Conservation (phyloP, 805 yeast genomes). For the Zygosaccharomyces kombuchaensis region DNA sequence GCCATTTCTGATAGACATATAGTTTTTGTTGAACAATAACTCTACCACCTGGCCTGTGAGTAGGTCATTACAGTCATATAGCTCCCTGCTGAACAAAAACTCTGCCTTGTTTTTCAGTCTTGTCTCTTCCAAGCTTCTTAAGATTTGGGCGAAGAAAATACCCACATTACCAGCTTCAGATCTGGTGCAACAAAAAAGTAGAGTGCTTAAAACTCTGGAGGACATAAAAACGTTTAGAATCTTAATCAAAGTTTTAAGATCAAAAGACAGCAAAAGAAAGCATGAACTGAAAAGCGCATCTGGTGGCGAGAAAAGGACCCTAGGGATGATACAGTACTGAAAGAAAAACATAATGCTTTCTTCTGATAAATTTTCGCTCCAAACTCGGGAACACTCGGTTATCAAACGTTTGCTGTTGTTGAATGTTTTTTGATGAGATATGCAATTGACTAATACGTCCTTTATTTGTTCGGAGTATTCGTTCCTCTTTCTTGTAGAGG, state of each 20-base stretch:
- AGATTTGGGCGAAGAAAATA: constrained; percentile 56
- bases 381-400: constrained; percentile 7
- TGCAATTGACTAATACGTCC: constrained; percentile 18
- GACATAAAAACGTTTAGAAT: constrained; percentile 47
- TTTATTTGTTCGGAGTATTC: constrained; percentile 15
- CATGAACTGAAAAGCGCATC: constrained; percentile 71
- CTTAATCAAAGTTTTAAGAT: constrained; percentile 38
- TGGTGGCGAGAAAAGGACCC: constrained; percentile 71
- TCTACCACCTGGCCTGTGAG: constrained; percentile 37
- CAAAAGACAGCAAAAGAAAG: constrained; percentile 53
- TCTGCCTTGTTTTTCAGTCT: constrained; percentile 37
- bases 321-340: constrained; percentile 66
- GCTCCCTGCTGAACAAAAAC: constrained; percentile 34
- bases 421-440: constrained; percentile 22
- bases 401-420: constrained; percentile 12
- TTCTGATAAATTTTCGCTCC: constrained; percentile 17
- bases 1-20: constrained; percentile 75
- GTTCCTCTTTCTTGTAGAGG: constrained; percentile 19
- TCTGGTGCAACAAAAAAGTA: constrained; percentile 66
- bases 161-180: constrained; percentile 81
- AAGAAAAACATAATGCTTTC: constrained; percentile 40
- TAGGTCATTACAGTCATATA: constrained; percentile 52
- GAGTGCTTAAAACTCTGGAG: constrained; percentile 46
- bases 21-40: constrained; percentile 41
- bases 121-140: constrained; percentile 43